A percentile compares a stretch with the other conserved stretches of the same genome.
Evolutionary conservation across 768 basidiomycete genomes (phyloP).

Genomic region (Amanita thiersii): DNA sequence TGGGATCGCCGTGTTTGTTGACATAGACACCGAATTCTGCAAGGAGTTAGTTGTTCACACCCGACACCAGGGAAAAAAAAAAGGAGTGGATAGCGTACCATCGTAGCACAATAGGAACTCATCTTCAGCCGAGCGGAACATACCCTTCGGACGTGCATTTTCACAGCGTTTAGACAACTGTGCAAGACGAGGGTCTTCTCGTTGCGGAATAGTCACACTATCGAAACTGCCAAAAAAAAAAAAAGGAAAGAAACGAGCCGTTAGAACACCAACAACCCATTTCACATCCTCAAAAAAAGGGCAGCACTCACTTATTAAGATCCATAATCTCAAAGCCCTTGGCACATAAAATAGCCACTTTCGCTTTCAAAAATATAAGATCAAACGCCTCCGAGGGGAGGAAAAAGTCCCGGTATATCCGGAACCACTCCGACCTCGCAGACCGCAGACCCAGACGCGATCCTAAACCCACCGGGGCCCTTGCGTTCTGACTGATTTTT

Average conservation of each 20-base stretch:
- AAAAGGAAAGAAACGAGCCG: background rate
- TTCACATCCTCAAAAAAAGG: background rate
- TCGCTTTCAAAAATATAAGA: conserved; percentile 87
- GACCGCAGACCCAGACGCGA: conserved; percentile 72
- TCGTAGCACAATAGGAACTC: conserved; percentile 89
- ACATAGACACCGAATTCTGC: conserved; percentile 90
- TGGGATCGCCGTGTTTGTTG: conserved; percentile 85
- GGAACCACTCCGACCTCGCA: conserved; percentile 89
- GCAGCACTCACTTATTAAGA: conserved; percentile 67
- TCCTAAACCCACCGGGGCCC: conserved; percentile 61
- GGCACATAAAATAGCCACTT: conserved; percentile 87
- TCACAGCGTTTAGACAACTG: conserved; percentile 76
- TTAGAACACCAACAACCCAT: background rate
- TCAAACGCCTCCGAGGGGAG: conserved; percentile 86
- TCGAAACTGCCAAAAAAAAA: no score
- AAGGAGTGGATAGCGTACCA: conserved; percentile 36
- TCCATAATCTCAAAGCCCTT: conserved; percentile 99
- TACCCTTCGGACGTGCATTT: conserved; percentile 74
- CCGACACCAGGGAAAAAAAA: background rate
- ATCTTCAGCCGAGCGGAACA: conserved; percentile 82
- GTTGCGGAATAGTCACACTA: conserved; percentile 81
- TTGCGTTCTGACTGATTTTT: conserved; percentile 74
- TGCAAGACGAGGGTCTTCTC: conserved; percentile 54
- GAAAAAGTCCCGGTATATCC: conserved; percentile 91
- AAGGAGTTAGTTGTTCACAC: background rate